A percentile compares a stretch with the other conserved stretches of the same genome.
Evolutionary conservation across 148 eudicot species (phyloP).

Genomic region (Silene latifolia): DNA sequence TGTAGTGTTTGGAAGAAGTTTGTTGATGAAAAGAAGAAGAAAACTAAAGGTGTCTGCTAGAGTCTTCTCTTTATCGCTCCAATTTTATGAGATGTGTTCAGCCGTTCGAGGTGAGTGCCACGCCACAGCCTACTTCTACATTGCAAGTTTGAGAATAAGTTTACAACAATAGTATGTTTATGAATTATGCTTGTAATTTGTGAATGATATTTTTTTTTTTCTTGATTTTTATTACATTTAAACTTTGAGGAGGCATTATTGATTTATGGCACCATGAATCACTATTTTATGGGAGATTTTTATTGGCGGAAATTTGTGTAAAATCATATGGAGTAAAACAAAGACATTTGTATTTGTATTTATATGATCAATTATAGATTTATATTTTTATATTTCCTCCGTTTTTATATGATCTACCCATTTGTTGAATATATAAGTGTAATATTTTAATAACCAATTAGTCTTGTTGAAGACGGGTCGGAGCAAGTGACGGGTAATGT

Average conservation of each 20-base stretch:
- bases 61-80: neutral
- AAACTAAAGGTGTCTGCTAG: constrained; percentile 64
- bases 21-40: constrained; percentile 49
- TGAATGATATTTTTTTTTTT: neutral
- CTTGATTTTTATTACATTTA: neutral
- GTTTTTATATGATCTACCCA: too few species aligned
- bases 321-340: too few species aligned
- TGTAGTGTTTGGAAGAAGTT: constrained; percentile 59
- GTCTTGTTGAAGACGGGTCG: too few species aligned
- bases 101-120: neutral
- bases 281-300: too few species aligned
- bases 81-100: neutral
- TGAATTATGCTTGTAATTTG: constrained; percentile 5
- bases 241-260: neutral
- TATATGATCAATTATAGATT: too few species aligned
- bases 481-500: too few species aligned
- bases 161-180: neutral
- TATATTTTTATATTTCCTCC: too few species aligned
- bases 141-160: neutral
- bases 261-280: neutral
- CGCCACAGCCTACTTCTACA: neutral
- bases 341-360: too few species aligned
- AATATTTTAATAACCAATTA: too few species aligned
- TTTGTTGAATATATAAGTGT: too few species aligned
- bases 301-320: too few species aligned